Percentiles rank a stretch among this genome's conserved stretches.
These are phyloP conservation scores for Orbilia brochopaga DNA, from an alignment of 2,329 filamentous ascomycete species.

Conservation along the genomic window DNA sequence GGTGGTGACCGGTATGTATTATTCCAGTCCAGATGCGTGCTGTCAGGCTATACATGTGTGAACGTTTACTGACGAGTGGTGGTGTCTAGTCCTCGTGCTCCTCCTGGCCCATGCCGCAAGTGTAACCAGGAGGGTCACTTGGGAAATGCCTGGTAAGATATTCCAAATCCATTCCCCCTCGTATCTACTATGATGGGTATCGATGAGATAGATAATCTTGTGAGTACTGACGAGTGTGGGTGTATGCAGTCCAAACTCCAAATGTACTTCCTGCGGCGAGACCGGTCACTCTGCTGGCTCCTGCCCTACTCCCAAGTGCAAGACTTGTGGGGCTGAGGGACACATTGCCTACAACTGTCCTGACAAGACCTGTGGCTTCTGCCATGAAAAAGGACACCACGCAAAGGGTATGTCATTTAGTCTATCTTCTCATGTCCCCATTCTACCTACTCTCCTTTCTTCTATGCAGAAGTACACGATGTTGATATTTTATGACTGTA, in stretches of 20 bases:
- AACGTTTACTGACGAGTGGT: neutral
- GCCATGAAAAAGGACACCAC: slow-evolving; percentile 59
- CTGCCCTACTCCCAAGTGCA: slow-evolving; percentile 41
- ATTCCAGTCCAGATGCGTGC: neutral
- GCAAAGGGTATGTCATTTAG: slow-evolving; percentile 16
- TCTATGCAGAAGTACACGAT: neutral
- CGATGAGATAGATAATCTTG: too few species aligned
- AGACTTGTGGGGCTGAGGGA: slow-evolving; percentile 28
- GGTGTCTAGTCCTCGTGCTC: slow-evolving; percentile 9
- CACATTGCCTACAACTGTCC: slow-evolving; percentile 63
- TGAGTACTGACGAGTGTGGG: too few species aligned
- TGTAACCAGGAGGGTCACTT: slow-evolving; percentile 70
- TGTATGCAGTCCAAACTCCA: slow-evolving; percentile 24
- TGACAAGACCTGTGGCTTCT: slow-evolving; percentile 63
- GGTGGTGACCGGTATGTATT: slow-evolving; percentile 32
- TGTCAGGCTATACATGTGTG: neutral
- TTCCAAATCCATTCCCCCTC: neutral
- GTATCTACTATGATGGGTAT: too few species aligned
- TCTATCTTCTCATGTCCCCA: neutral
- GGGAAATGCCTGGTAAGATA: slow-evolving; percentile 52
- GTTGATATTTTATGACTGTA: neutral
- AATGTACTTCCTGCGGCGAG: slow-evolving; percentile 17
- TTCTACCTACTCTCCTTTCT: neutral
- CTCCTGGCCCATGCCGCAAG: slow-evolving; percentile 62
- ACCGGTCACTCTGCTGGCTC: slow-evolving; percentile 27